Evolutionary conservation across 805 yeast genomes (phyloP).

Genomic region (Candida xiaguanensis): DNA sequence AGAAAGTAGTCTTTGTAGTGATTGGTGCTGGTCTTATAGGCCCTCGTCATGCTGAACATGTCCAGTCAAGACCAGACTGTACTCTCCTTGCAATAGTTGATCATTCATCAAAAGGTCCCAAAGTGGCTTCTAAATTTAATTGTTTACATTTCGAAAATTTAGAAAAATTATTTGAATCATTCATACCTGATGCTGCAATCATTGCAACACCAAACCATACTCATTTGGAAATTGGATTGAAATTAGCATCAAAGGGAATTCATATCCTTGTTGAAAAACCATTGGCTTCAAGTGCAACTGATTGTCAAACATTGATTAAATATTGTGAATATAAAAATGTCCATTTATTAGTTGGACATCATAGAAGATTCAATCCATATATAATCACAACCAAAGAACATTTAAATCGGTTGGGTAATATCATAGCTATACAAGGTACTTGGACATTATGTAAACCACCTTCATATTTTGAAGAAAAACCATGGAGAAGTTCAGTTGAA

Average conservation of each 20-base stretch:
- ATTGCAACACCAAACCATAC: slow-evolving; percentile 42
- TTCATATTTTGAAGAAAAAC: slow-evolving; percentile 30
- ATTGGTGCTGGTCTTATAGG: slow-evolving; percentile 41
- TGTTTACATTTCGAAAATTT: slow-evolving; percentile 22
- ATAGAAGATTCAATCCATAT: slow-evolving; percentile 40
- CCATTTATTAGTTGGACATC: slow-evolving; percentile 38
- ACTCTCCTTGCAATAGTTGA: slow-evolving; percentile 33
- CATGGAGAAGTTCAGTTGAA: slow-evolving; percentile 34
- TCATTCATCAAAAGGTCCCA: slow-evolving; percentile 27
- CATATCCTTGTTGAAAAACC: slow-evolving; percentile 39
- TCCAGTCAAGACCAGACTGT: slow-evolving; percentile 19
- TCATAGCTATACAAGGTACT: slow-evolving; percentile 38
- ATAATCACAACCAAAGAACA: slow-evolving; percentile 35
- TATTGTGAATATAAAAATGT: slow-evolving; percentile 23
- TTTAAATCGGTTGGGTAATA: slow-evolving; percentile 25
- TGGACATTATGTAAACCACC: slow-evolving; percentile 38
- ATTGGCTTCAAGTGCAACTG: slow-evolving; percentile 30
- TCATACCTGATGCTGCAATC: slow-evolving; percentile 37
- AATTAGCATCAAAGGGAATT: slow-evolving; percentile 32
- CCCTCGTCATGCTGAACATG: slow-evolving; percentile 38
- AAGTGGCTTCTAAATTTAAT: slow-evolving; percentile 23
- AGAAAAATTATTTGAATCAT: slow-evolving; percentile 20
- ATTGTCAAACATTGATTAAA: slow-evolving; percentile 29
- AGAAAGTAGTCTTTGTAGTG: slow-evolving; percentile 16
- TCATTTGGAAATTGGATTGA: slow-evolving; percentile 26